These are phyloP conservation scores for Fremontodendron californicum DNA, from an alignment of 345 rosid genomes.

Conservation along the genomic window DNA sequence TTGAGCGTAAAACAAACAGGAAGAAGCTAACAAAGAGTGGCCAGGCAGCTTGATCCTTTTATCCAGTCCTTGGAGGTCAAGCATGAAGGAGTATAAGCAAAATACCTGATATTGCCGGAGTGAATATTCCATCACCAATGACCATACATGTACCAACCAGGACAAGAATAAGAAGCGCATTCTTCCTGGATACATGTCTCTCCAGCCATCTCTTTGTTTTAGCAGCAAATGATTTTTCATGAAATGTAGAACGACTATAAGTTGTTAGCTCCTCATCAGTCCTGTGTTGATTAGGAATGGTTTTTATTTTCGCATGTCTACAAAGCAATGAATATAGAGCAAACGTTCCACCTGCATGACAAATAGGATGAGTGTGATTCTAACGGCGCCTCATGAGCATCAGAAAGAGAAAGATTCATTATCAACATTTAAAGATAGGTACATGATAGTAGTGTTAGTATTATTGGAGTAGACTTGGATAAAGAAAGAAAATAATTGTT, in stretches of 20 bases:
- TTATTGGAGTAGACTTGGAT: neutral
- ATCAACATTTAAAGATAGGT: neutral
- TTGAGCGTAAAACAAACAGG: neutral
- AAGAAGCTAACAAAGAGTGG: neutral
- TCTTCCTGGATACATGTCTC: conserved; percentile 49
- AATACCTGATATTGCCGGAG: conserved; percentile 96
- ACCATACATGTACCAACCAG: conserved; percentile 95
- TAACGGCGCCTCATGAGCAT: neutral
- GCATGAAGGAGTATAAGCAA: neutral
- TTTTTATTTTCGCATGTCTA: conserved; percentile 87
- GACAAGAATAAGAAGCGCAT: conserved; percentile 62
- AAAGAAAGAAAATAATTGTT: neutral
- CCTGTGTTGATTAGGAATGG: conserved; percentile 85
- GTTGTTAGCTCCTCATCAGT: conserved; percentile 96
- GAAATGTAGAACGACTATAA: conserved; percentile 71
- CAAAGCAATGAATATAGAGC: conserved; percentile 95
- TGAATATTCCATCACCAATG: conserved; percentile 95
- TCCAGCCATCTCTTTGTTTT: conserved; percentile 88
- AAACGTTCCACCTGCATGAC: conserved; percentile 77
- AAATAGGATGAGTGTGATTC: conserved; percentile 6
- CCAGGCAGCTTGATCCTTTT: neutral
- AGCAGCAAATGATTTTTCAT: conserved; percentile 82
- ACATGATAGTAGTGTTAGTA: neutral
- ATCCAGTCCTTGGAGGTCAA: neutral
- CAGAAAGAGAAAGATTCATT: neutral